These are phyloP conservation scores for Vaccinium vitisidaea DNA, from an alignment of 148 eudicot genomes.

Conservation along the genomic window DNA sequence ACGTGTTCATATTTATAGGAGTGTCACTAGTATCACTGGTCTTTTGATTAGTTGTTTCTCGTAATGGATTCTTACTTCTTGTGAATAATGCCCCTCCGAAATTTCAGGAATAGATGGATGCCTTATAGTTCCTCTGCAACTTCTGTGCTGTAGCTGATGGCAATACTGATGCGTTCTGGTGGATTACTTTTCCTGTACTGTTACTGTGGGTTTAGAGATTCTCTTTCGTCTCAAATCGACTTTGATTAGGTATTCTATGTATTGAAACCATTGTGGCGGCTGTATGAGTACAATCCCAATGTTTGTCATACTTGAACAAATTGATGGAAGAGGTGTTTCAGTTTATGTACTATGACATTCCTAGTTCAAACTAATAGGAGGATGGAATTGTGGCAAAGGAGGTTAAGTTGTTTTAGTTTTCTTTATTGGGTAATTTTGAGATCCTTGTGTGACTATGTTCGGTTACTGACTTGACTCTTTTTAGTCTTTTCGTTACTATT, in stretches of 20 bases:
- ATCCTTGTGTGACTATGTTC: not conserved
- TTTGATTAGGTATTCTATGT: not conserved
- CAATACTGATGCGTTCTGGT: not conserved
- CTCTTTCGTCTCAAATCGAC: not conserved
- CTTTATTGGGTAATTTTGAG: not conserved
- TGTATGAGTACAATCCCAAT: not conserved
- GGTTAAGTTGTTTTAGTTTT: not conserved
- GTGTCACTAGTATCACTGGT: not conserved
- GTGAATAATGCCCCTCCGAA: not conserved
- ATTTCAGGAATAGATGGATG: constrained; percentile 24
- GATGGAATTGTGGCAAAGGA: not conserved
- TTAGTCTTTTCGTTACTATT: not conserved
- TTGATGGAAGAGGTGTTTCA: not conserved
- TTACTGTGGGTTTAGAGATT: constrained; percentile 1
- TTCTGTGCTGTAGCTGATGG: not conserved
- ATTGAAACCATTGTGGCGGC: not conserved
- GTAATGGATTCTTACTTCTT: not conserved
- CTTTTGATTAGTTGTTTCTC: not conserved
- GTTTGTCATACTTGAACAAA: not conserved
- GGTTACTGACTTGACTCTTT: not conserved
- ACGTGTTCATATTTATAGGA: not conserved
- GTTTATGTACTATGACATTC: not conserved
- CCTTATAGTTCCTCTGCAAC: not conserved
- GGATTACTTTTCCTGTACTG: not conserved
- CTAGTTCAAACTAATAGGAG: not conserved